Base-by-base conservation (phyloP, 2,329 filamentous ascomycete genomes). In the Cladosporium austrohemisphaericum region DNA sequence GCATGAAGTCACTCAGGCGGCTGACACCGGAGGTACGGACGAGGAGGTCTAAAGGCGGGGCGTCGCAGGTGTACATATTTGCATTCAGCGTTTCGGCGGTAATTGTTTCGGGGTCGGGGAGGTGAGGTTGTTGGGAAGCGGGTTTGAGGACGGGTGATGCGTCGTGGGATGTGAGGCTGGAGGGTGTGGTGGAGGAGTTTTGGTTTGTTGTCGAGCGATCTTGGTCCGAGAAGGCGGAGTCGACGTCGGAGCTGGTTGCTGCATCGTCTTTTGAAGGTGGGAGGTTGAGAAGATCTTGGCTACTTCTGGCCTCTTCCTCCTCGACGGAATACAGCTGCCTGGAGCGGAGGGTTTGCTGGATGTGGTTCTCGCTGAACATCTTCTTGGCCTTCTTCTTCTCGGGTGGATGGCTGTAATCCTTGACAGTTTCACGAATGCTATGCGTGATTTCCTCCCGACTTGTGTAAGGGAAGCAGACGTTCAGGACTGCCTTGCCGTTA, bases 401-500 rank as follows among this genome's bases (percentile, higher is more conserved):
- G 4, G 73, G 64, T 4, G 89, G 86, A 44, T 80, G 83, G 52
- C 86, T 87, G 68, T 89, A 97, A 52, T 95, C 88, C 51, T 86
- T 77, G 7, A 98, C 91, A 0, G 92, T 96, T 33, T 84, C 82
- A 55, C 88, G 85, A 57, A 98, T 88, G 5, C 92, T 88, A 3
- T 86, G 83, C 0, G 92, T 94, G 57, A 98, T 97, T 66, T 98
- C 93, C 62, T 95, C 90, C 56, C 93, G 81, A 4, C 91, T 95
- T 0, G 93, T 97, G 65, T 98, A 98, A 0, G 93, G 93, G 63
- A 97, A 97, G 74, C 93, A 98, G 55, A 98, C 90, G 65, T 98
- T 98, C 44, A 98, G 75, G 23, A 86, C 77, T 33, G 83, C 81
- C 52, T 76, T 78, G 55, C 84, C 86, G 67, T 98, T 97, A 61